Conservation (phyloP, 2,329 filamentous ascomycete genomes). For the Paracoccidioides brasiliensis region DNA sequence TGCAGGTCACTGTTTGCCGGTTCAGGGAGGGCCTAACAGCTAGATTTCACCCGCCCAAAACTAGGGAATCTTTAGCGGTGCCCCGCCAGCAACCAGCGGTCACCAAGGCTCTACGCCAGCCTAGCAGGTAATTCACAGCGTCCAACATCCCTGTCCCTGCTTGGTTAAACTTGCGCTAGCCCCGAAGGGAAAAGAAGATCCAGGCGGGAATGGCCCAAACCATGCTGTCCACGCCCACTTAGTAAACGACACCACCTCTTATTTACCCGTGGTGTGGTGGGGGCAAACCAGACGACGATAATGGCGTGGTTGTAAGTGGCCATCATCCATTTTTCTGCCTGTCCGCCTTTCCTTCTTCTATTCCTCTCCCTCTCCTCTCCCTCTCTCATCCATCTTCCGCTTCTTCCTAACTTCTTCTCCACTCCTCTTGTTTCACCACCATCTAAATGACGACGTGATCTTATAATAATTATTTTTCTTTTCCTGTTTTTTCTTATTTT, state of each 20-base stretch:
- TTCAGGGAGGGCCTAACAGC: no score
- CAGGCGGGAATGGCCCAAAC: neutral
- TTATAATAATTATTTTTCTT: conserved; percentile 3
- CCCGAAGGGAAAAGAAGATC: neutral
- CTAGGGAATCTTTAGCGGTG: neutral
- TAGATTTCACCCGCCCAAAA: no score
- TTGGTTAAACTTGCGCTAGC: neutral
- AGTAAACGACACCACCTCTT: neutral
- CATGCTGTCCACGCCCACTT: neutral
- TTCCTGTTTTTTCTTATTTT: conserved; percentile 2
- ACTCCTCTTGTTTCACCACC: conserved; percentile 15
- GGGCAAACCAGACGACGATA: neutral
- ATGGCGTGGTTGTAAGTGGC: neutral
- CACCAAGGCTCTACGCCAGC: no score
- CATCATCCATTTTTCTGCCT: neutral
- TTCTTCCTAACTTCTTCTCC: conserved; percentile 14
- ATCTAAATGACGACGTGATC: conserved; percentile 5
- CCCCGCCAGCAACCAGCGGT: neutral
- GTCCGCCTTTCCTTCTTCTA: neutral
- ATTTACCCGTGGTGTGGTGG: conserved; percentile 15
- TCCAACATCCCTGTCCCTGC: neutral
- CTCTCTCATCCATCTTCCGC: conserved; percentile 8
- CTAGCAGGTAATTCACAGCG: neutral
- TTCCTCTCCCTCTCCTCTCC: neutral
- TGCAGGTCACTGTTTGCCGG: no score